phyloP scores from a whole-genome alignment of 1,284 basidiomycete genomes.

The Puccinia triticina region DNA sequence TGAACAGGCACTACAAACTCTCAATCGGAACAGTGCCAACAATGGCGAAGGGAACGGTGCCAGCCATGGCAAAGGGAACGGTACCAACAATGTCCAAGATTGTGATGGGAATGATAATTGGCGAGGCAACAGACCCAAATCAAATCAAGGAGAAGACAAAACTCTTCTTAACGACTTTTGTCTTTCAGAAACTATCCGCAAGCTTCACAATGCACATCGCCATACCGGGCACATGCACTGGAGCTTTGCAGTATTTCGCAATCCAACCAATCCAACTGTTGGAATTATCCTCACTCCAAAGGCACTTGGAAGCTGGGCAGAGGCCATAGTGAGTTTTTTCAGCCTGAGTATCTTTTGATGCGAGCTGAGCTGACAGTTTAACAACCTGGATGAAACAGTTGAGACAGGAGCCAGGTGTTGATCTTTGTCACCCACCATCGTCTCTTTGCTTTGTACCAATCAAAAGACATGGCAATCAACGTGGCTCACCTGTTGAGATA shows the following conservation, averaged over 20 bases:
- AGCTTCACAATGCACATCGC: background rate
- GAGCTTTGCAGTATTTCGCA: background rate
- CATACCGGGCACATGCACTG: background rate
- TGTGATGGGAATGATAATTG: no score
- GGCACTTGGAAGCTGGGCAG: background rate
- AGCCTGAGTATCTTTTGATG: background rate
- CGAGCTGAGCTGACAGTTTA: background rate
- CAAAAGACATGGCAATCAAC: background rate
- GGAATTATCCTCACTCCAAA: background rate
- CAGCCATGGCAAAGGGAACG: no score
- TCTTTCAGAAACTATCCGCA: background rate
- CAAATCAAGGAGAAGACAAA: no score
- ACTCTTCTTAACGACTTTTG: background rate
- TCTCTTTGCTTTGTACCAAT: background rate
- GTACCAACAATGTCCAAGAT: no score
- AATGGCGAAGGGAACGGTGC: no score
- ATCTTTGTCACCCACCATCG: slow-evolving; percentile 4
- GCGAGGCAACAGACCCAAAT: no score
- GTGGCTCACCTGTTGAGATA: no score
- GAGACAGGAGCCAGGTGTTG: background rate
- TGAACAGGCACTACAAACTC: no score
- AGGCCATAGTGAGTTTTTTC: background rate
- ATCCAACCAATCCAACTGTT: background rate
- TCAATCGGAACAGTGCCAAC: no score
- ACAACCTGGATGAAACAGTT: background rate